phyloP scores from a whole-genome alignment of 768 basidiomycete genomes.

The Boletus vermiculosoides region DNA sequence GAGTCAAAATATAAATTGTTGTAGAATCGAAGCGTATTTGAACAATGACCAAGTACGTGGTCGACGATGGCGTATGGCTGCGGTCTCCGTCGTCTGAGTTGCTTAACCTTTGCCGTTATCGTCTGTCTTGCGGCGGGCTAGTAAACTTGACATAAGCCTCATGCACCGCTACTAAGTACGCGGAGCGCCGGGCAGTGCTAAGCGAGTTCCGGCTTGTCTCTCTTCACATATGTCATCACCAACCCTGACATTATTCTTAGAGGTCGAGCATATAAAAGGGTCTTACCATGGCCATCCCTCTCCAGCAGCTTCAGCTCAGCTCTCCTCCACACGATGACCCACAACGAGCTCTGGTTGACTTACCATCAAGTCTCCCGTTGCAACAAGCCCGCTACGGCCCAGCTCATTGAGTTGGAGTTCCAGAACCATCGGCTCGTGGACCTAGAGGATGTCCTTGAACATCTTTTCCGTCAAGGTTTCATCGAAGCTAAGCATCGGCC shows the following conservation, averaged over 20 bases:
- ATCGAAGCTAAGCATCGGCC: constrained; percentile 44
- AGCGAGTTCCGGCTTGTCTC: neutral
- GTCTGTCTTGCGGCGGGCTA: neutral
- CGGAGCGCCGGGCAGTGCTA: neutral
- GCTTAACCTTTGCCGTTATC: neutral
- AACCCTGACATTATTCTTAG: neutral
- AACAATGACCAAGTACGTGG: neutral
- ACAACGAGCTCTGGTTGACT: constrained; percentile 47
- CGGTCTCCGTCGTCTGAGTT: neutral
- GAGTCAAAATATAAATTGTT: too few relatives aligned
- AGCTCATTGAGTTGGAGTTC: constrained; percentile 48
- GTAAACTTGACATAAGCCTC: neutral
- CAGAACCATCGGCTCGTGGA: constrained; percentile 40
- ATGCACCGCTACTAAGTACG: neutral
- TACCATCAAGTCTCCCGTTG: constrained; percentile 48
- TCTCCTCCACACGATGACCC: constrained; percentile 19
- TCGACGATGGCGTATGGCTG: neutral
- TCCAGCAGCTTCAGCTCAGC: neutral
- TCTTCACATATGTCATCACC: constrained; percentile 3
- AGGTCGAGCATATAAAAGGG: constrained; percentile 10
- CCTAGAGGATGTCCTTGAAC: constrained; percentile 50
- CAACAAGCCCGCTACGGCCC: constrained; percentile 41
- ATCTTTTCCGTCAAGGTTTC: constrained; percentile 45
- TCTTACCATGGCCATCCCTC: neutral
- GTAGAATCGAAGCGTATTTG: neutral